Evolutionary conservation across 1,284 basidiomycete species (phyloP), one percentile per base, ranked within the genome.

Genomic region (Pisolithus thermaeus): DNA sequence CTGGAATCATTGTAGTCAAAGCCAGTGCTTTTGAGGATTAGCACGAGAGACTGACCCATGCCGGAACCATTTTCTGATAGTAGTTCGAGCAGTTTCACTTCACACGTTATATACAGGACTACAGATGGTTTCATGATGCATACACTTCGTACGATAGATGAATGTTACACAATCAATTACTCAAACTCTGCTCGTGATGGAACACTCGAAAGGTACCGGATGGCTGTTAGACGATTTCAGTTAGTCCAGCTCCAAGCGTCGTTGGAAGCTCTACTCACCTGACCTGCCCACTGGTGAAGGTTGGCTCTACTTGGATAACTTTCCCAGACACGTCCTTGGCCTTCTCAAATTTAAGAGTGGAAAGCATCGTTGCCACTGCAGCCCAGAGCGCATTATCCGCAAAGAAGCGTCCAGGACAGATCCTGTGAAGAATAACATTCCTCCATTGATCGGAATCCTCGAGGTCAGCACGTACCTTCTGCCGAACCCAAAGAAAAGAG

Each of bases 401-500:
- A n/a, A 47, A 46, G 30, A 35, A 30, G 6, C 28, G 25, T 27
- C 49, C 52, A 20, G 52, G 52, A 49, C 39, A 52, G 12, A 49
- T 18, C 32, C 46, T 52, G 35, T 38, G 9, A 27, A 7, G 18
- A 22, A 20, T 12, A 5, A 7, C 43, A 46, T 36, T 35, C 8
- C 8, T 20, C 23, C 14, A 7, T 22, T 3, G 28, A 35, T 32
- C 5, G 23, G 20, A 22, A n/a, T 30, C 28, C 6, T 25, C 9
- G 40, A 9, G n/a, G n/a, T 16, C 11, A 11, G 20, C 9, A 41
- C 12, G 4, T 38, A 30, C 46, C 49, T 52, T 23, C 52, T 52
- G 30, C 50, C 50, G 18, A 52, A 52, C 39, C 51, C 51, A 28
- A 52, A 52, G 30, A 32, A 36, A 7, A 46, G 30, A 42, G 16